These are phyloP conservation scores for Pythium volutum DNA, from an alignment of 352 stramenopile species.

Conservation along the genomic window DNA sequence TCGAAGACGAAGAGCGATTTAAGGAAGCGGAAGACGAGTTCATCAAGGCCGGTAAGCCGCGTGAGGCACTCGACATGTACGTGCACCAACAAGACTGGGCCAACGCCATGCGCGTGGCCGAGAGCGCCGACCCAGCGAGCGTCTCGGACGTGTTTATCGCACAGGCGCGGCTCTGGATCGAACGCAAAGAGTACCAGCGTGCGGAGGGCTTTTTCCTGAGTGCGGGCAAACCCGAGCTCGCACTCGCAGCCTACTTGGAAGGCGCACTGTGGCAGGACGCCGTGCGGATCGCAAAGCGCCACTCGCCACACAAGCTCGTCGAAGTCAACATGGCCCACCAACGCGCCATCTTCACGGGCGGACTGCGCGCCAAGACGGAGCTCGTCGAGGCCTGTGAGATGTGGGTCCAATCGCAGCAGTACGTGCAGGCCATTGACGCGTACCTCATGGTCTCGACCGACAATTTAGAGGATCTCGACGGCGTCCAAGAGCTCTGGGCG, in stretches of 20 bases:
- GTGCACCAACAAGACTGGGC: constrained; percentile 93
- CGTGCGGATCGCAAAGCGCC: constrained; percentile 84
- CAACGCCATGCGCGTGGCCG: constrained; percentile 90
- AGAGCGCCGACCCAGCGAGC: constrained; percentile 86
- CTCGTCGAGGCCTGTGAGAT: constrained; percentile 84
- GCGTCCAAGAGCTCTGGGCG: constrained; percentile 88
- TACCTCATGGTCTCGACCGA: constrained; percentile 85
- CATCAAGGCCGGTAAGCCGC: constrained; percentile 89
- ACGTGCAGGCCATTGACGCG: constrained; percentile 89
- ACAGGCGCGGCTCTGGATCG: constrained; percentile 84
- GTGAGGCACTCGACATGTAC: constrained; percentile 96
- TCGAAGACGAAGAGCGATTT: constrained; percentile 93
- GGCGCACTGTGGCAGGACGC: constrained; percentile 87
- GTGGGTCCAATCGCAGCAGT: constrained; percentile 88
- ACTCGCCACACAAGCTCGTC: constrained; percentile 91
- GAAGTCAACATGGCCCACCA: constrained; percentile 89
- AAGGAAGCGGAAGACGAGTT: constrained; percentile 92
- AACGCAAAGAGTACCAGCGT: constrained; percentile 80
- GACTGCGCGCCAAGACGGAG: constrained; percentile 75
- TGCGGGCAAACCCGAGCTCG: constrained; percentile 89
- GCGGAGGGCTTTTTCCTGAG: constrained; percentile 91
- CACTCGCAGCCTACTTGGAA: constrained; percentile 86
- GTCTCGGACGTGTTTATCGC: constrained; percentile 91
- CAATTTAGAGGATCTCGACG: constrained; percentile 61
- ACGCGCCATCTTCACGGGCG: constrained; percentile 72